Percentiles rank a stretch among this genome's conserved stretches.
These are phyloP conservation scores for Echeveria elegans DNA, from an alignment of 164 flowering plant genomes.

Conservation along the genomic window DNA sequence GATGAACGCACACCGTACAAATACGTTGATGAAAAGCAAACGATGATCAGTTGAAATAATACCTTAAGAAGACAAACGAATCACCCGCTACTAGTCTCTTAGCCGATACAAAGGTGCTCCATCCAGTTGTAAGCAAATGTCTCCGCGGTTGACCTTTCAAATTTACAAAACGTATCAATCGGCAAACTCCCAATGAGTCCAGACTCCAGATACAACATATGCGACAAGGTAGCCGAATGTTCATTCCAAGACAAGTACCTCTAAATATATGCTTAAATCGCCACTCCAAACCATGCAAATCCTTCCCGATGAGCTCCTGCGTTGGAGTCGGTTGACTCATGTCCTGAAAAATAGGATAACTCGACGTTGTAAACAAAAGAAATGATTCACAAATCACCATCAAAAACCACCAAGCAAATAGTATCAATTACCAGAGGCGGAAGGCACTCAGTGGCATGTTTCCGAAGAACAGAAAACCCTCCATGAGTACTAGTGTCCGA, in stretches of 20 bases:
- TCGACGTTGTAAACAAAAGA: neutral
- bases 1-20: neutral
- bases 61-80: conserved; percentile 91
- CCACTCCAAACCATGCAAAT: conserved; percentile 14
- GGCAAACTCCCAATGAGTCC: neutral
- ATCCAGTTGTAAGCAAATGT: conserved; percentile 93
- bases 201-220: neutral
- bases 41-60: neutral
- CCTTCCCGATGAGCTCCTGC: conserved; percentile 12
- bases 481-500: conserved; percentile 24
- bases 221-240: neutral
- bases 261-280: conserved; percentile 12
- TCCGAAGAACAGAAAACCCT: conserved; percentile 19
- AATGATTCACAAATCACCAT: neutral
- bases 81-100: conserved; percentile 92
- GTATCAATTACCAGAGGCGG: conserved; percentile 15
- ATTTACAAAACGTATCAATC: neutral
- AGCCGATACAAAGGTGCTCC: conserved; percentile 91
- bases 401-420: neutral
- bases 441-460: conserved; percentile 18
- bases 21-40: neutral
- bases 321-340: conserved; percentile 11
- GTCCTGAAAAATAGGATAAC: conserved; percentile 8
- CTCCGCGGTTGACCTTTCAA: conserved; percentile 82
- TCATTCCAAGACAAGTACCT: neutral